Evolutionary conservation across 257 asterid genomes (phyloP).

Genomic region (Rhazya stricta): DNA sequence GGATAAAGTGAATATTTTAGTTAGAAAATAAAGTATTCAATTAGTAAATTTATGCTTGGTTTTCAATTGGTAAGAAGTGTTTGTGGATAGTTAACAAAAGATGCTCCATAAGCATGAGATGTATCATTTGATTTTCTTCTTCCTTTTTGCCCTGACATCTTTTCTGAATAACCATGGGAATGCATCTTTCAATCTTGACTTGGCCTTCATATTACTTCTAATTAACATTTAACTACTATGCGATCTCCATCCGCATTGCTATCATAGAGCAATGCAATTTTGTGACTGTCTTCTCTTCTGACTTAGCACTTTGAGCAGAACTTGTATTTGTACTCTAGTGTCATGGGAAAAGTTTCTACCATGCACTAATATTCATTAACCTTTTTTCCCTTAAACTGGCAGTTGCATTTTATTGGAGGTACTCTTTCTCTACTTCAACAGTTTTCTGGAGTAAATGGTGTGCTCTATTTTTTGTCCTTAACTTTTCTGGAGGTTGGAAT

Average conservation of each 20-base stretch:
- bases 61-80: background rate
- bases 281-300: background rate
- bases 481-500: constrained; percentile 79
- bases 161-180: background rate
- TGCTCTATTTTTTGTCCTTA: constrained; percentile 80
- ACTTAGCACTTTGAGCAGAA: background rate
- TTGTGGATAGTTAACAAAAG: background rate
- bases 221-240: background rate
- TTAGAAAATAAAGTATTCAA: background rate
- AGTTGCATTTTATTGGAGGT: constrained; percentile 84
- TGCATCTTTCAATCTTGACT: background rate
- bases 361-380: background rate
- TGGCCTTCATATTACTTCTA: background rate
- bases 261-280: background rate
- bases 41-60: background rate
- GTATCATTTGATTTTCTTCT: background rate
- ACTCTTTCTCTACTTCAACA: constrained; percentile 76
- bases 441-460: constrained; percentile 82
- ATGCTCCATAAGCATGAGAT: background rate
- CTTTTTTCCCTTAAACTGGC: constrained; percentile 29
- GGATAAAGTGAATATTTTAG: background rate
- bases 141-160: background rate
- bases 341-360: background rate
- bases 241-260: background rate
- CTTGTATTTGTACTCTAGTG: background rate